These are phyloP conservation scores for Lactifluus piperatus DNA, from an alignment of 768 basidiomycete genomes.

Conservation along the genomic window DNA sequence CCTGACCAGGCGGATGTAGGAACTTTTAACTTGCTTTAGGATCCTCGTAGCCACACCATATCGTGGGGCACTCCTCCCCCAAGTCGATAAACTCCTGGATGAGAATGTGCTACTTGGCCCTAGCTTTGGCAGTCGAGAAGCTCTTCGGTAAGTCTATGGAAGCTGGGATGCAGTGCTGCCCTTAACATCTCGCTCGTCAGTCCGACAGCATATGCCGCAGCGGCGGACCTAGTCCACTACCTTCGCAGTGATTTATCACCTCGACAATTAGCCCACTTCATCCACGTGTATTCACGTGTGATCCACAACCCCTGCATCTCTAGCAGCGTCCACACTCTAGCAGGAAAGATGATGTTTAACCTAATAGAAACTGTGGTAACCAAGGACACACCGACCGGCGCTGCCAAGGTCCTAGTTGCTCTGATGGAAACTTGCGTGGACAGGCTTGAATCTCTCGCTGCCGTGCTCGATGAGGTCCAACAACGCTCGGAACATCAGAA, in stretches of 20 bases:
- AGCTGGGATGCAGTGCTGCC: not conserved
- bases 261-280: conserved; percentile 65
- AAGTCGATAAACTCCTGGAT: conserved; percentile 85
- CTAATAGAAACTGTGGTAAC: conserved; percentile 73
- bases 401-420: conserved; percentile 56
- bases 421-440: conserved; percentile 81
- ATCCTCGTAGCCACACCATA: conserved; percentile 79
- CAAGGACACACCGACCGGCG: conserved; percentile 64
- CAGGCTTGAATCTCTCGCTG: conserved; percentile 73
- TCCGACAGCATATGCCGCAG: conserved; percentile 73
- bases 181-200: conserved; percentile 30
- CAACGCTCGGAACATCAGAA: conserved; percentile 41
- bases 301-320: conserved; percentile 83
- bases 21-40: conserved; percentile 85
- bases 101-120: conserved; percentile 84
- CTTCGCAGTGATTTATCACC: conserved; percentile 74
- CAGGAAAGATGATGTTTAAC: conserved; percentile 88
- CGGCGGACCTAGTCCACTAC: conserved; percentile 92
- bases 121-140: conserved; percentile 77
- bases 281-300: conserved; percentile 78
- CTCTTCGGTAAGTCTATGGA: conserved; percentile 49
- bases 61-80: conserved; percentile 66
- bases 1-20: conserved; percentile 38
- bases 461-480: conserved; percentile 48
- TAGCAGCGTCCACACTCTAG: conserved; percentile 77